Evolutionary conservation across 352 stramenopile genomes (phyloP).

Genomic region (Poterioochromonas sp.): DNA sequence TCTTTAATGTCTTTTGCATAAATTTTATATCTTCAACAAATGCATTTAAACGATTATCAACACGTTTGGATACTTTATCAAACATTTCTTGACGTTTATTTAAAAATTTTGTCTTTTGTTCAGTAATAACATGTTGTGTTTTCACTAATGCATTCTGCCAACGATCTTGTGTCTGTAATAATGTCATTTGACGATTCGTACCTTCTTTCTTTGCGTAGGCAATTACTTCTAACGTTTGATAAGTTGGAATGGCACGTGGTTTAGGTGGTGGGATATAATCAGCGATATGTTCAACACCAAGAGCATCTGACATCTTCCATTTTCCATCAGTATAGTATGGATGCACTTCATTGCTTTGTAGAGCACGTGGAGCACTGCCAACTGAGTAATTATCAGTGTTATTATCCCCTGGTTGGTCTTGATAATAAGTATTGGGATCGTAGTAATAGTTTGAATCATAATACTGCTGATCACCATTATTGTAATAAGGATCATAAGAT

Average conservation of each 20-base stretch:
- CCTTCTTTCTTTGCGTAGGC: neutral
- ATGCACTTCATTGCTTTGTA: neutral
- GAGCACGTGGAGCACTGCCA: too few species aligned
- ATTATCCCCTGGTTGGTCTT: neutral
- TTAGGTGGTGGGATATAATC: neutral
- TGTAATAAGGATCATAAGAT: neutral
- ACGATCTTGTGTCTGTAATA: neutral
- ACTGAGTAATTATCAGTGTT: neutral
- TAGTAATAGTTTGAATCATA: slow-evolving; percentile 11
- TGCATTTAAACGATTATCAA: neutral
- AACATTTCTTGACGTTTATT: slow-evolving; percentile 17
- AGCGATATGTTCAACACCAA: neutral
- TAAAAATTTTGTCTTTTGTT: neutral
- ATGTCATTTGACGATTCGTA: neutral
- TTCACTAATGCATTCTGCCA: slow-evolving; percentile 13
- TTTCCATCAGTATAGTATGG: neutral
- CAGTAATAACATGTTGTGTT: neutral
- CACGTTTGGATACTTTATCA: neutral
- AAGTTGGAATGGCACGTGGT: neutral
- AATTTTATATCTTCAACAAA: slow-evolving; percentile 22
- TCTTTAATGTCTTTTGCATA: slow-evolving; percentile 16
- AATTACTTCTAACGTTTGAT: neutral
- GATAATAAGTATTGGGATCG: neutral
- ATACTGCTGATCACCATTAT: neutral
- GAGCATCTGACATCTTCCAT: slow-evolving; percentile 5